Evolutionary conservation across 305 asterid species (phyloP).

Genomic region (Rubia balearica): DNA sequence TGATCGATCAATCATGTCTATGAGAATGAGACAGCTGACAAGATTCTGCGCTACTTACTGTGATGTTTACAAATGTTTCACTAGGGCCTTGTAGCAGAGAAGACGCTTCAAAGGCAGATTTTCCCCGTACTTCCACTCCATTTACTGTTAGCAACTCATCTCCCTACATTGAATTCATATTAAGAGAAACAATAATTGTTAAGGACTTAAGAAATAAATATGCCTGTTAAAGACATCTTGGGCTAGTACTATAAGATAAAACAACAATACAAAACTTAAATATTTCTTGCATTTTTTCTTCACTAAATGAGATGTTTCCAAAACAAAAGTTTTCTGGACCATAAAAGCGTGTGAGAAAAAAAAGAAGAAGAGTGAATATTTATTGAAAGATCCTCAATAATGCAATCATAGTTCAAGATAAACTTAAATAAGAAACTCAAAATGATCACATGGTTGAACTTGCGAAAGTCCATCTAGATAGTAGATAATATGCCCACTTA

Average conservation of each 20-base stretch:
- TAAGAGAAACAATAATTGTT: too few relatives aligned
- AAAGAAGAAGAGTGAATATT: background rate
- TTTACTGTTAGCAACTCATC: constrained; percentile 78
- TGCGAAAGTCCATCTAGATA: too few relatives aligned
- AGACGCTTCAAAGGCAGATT: constrained; percentile 90
- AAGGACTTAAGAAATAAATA: too few relatives aligned
- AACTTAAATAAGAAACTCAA: background rate
- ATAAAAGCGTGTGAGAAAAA: constrained; percentile 6
- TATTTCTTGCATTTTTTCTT: too few relatives aligned
- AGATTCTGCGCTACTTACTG: constrained; percentile 28
- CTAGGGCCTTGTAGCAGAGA: constrained; percentile 82
- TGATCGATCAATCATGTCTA: constrained; percentile 2
- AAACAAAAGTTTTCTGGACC: background rate
- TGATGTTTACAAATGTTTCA: constrained; percentile 77
- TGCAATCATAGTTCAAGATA: background rate
- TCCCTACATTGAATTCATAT: constrained; percentile 43
- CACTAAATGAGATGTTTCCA: too few relatives aligned
- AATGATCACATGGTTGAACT: too few relatives aligned
- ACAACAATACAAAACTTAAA: too few relatives aligned
- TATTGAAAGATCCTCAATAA: background rate
- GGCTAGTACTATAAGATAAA: too few relatives aligned
- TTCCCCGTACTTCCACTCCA: constrained; percentile 79
- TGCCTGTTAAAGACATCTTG: too few relatives aligned
- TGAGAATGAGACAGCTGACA: background rate
- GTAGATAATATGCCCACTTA: too few relatives aligned